Conservation (phyloP, 345 rosid genomes). For the Gossypioides kirkii region DNA sequence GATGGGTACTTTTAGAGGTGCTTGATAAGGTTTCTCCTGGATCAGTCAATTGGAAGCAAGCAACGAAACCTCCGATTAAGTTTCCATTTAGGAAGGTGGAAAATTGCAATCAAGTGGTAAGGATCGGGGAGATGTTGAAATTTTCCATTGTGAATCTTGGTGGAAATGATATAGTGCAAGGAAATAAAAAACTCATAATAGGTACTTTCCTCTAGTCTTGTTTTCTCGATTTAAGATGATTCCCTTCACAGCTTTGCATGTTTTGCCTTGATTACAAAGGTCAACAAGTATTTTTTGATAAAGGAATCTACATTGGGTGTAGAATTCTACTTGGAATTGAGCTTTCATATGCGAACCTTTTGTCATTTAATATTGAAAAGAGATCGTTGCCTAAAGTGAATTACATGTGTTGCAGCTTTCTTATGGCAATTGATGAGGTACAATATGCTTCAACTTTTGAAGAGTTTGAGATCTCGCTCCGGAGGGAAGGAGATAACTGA, state of each 20-base stretch:
- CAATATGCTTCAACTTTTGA: slow-evolving; percentile 85
- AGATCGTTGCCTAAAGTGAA: not conserved
- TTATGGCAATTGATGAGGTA: slow-evolving; percentile 92
- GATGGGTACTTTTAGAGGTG: slow-evolving; percentile 89
- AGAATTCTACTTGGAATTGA: too few species aligned
- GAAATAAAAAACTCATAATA: slow-evolving; percentile 91
- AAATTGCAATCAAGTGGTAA: slow-evolving; percentile 88
- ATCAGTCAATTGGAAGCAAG: slow-evolving; percentile 87
- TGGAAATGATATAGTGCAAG: slow-evolving; percentile 91
- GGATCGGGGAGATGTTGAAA: slow-evolving; percentile 64
- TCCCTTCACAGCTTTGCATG: not conserved
- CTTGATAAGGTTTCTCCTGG: slow-evolving; percentile 83
- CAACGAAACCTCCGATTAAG: slow-evolving; percentile 88
- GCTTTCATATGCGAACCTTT: not conserved
- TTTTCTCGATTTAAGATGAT: not conserved
- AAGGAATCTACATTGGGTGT: not conserved
- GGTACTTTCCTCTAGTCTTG: slow-evolving; percentile 38
- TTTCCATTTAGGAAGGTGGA: slow-evolving; percentile 96
- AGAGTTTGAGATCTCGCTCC: slow-evolving; percentile 67
- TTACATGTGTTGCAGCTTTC: slow-evolving; percentile 53
- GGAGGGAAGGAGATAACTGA: slow-evolving; percentile 80
- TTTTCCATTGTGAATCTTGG: slow-evolving; percentile 87
- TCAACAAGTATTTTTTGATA: not conserved
- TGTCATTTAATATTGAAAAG: not conserved
- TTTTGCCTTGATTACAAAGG: not conserved